Evolutionary conservation across 2,329 filamentous ascomycete genomes (phyloP).

Genomic region (Pezicula neosporulosa): DNA sequence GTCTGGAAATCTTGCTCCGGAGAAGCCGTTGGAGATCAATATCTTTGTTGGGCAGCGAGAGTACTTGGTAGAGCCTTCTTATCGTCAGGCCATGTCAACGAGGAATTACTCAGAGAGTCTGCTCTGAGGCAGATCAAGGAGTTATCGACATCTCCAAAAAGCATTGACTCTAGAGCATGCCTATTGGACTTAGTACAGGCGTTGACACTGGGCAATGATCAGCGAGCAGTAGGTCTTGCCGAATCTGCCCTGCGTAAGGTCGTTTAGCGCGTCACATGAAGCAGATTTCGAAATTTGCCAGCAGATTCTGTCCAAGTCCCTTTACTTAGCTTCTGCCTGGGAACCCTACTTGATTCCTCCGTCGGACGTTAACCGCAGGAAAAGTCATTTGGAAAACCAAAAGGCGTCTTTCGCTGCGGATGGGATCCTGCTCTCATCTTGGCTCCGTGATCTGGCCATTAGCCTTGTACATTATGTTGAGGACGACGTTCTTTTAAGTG

Average conservation of each 20-base stretch:
- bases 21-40: conserved; percentile 61
- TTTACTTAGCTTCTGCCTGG: conserved; percentile 56
- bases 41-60: conserved; percentile 80
- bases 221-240: conserved; percentile 52
- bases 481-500: conserved; percentile 65
- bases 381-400: neutral
- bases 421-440: conserved; percentile 44
- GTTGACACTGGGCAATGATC: conserved; percentile 56
- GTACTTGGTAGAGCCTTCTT: conserved; percentile 83
- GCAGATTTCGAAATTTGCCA: conserved; percentile 47
- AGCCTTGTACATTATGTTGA: conserved; percentile 56
- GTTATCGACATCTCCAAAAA: conserved; percentile 14
- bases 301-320: conserved; percentile 45
- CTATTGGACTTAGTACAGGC: conserved; percentile 60
- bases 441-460: conserved; percentile 60
- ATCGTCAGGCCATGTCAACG: conserved; percentile 65
- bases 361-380: conserved; percentile 37
- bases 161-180: conserved; percentile 56
- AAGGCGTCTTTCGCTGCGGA: conserved; percentile 15
- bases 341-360: conserved; percentile 49
- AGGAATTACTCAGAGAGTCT: conserved; percentile 58
- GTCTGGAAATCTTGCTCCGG: conserved; percentile 75
- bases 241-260: conserved; percentile 57
- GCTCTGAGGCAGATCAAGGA: conserved; percentile 44
- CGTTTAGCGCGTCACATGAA: conserved; percentile 42